Evolutionary conservation across 192 early-diverging fungal species (phyloP), one percentile per base, ranked within the genome.

Genomic region (Podila verticillata): DNA sequence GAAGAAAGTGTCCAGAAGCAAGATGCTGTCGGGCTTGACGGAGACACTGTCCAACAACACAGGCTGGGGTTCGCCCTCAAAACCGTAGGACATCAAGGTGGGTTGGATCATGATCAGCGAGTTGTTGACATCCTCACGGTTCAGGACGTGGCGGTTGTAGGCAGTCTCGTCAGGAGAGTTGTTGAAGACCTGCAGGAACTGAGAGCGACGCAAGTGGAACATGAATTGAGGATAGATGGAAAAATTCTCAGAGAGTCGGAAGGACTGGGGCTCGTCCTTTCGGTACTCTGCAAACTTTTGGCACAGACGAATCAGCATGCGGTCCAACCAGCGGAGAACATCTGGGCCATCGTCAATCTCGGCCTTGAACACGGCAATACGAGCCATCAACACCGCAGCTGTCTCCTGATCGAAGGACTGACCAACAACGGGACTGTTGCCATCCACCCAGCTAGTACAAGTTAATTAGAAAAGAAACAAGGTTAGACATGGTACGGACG

Each of bases 221-320:
- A 99, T 99, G 73, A 99, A 99, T 83, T 99, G 97, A 61, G 98
- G 98, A 82, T 99, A 99, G 81, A 99, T 97, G 0, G 96, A 96
- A 75, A 99, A 99, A 83, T 95, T 97, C 65, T 94, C 92, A 0
- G 91, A 85, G 59, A 99, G 88, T 7, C 93, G 89, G 90, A 99
- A 99, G 36, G 92, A 94, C 17, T 89, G 86, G 36, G 96, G 95
- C 66, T 99, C 98, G 65, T 99, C 98, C 82, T 98, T 96, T 8
- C 95, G 87, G 87, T 95, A 99, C 65, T 97, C 95, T 17, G 96
- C 97, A 83, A 98, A 98, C 72, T 94, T 93, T 82, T 98, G 96
- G 85, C 97, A 99, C 82, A 99, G 84, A 4, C 98, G 93, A 84
- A 99, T 98, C 30, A 99, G 85, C 95, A 98, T 98, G 62, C 97